Evolutionary conservation across 2,329 filamentous ascomycete genomes (phyloP), one percentile per base, ranked within the genome.

Genomic region (Uncinocarpus reesii): DNA sequence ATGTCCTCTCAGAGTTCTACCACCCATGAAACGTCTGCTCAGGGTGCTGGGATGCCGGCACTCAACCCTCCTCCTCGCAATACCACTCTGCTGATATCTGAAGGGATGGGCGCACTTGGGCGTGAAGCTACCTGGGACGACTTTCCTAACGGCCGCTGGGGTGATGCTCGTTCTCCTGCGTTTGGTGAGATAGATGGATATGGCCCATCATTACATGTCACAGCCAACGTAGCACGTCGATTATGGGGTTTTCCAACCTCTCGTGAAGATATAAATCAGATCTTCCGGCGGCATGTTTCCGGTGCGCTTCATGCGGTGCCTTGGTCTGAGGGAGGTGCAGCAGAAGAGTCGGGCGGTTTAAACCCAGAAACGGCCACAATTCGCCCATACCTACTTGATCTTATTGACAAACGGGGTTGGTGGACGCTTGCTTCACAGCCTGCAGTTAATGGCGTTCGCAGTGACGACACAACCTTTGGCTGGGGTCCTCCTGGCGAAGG

Each of bases 101-200:
- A 96, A 69, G 90, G 92, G 4, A 84, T 95, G 60, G 92, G 90
- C 20, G 77, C 84, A 2, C 73, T 95, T 5, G 92, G 90, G 8
- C 78, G 92, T 42, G 90, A 96, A 72, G 92, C 92, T 28, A 98
- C 92, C 0, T 98, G 92, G 92, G 92, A 98, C 60, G 92, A 98
- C 59, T 98, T 88, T 65, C 90, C 90, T 54, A 96, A 96, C 71
- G 92, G 90, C 23, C 80, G 90, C 48, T 96, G 90, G 81, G 90
- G 90, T 62, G 90, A 95, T 60, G 86, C 89, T 3, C 79, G 90
- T 45, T 95, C 88, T 2, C 88, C 88, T 1, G 90, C 90, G 0
- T 96, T 94, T 62, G 90, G 90, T 59, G 88, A 95, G 65, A 95
- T 95, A 51, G 89, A 96, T 61, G 90, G 90, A n/a, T 96, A 96